phyloP scores from a whole-genome alignment of 179 eudicot species.

The Camellia oleifera region DNA sequence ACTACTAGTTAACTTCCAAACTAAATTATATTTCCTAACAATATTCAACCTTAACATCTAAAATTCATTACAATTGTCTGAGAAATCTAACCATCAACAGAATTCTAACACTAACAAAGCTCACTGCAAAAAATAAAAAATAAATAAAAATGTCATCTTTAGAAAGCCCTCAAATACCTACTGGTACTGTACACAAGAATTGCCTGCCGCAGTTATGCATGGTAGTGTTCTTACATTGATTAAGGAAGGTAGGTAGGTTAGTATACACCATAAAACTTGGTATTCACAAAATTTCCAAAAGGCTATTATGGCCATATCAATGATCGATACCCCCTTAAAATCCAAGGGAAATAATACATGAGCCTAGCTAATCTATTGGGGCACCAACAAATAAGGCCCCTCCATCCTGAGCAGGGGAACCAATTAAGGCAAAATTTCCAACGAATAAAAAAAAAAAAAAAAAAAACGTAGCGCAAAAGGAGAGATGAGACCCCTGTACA shows the following conservation, averaged over 20 bases:
- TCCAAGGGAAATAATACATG: conserved; percentile 44
- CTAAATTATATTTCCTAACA: too few relatives aligned
- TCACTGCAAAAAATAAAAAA: too few relatives aligned
- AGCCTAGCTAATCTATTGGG: conserved; percentile 37
- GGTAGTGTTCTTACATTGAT: conserved; percentile 16
- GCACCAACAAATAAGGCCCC: conserved; percentile 43
- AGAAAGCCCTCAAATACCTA: too few relatives aligned
- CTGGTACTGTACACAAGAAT: neutral
- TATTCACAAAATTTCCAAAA: conserved; percentile 63
- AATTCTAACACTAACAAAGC: too few relatives aligned
- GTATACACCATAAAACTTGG: conserved; percentile 33
- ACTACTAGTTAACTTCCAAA: too few relatives aligned
- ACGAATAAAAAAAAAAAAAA: neutral
- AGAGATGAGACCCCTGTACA: conserved; percentile 60
- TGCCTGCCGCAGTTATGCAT: neutral
- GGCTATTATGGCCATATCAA: conserved; percentile 53
- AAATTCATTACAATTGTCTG: too few relatives aligned
- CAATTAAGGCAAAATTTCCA: neutral
- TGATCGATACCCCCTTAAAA: conserved; percentile 28
- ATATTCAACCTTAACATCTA: too few relatives aligned
- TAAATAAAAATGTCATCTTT: too few relatives aligned
- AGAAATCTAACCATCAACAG: too few relatives aligned
- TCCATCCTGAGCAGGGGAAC: conserved; percentile 22
- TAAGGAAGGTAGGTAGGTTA: neutral
- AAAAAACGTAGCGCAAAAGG: conserved; percentile 23